phyloP scores from a whole-genome alignment of 805 yeast genomes.

The Saturnispora halmiae region DNA sequence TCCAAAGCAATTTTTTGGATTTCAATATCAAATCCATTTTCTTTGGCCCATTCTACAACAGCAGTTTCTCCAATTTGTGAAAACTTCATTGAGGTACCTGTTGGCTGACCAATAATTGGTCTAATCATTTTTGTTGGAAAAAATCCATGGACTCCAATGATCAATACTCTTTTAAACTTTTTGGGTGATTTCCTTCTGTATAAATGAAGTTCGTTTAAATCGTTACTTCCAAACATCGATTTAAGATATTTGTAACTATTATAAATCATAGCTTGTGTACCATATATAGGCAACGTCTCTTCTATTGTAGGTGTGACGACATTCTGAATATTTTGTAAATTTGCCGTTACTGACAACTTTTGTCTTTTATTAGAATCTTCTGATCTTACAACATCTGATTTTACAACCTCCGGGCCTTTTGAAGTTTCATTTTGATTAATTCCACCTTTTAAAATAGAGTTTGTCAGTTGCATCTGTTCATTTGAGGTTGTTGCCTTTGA shows the following conservation, averaged over 20 bases:
- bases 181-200: constrained; percentile 18
- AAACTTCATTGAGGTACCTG: constrained; percentile 88
- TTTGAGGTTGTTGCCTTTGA: constrained; percentile 3
- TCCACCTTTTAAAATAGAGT: neutral
- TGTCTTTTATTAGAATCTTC: neutral
- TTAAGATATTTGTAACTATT: constrained; percentile 15
- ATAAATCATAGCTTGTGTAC: constrained; percentile 11
- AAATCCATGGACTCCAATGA: constrained; percentile 93
- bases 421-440: neutral
- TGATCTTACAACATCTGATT: constrained; percentile 9
- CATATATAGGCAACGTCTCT: constrained; percentile 20
- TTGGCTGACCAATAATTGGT: constrained; percentile 88
- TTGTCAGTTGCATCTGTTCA: constrained; percentile 1
- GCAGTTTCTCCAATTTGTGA: constrained; percentile 84
- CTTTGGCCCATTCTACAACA: constrained; percentile 57
- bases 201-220: constrained; percentile 14
- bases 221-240: constrained; percentile 15
- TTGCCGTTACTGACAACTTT: too few species aligned
- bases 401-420: constrained; percentile 9
- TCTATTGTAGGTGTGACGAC: constrained; percentile 25
- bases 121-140: constrained; percentile 83
- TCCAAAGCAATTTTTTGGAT: constrained; percentile 91
- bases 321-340: constrained; percentile 14
- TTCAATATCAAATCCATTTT: constrained; percentile 33
- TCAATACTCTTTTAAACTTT: constrained; percentile 49